Conservation (phyloP, 208 protist species). For the Wallacemonas sp. region DNA sequence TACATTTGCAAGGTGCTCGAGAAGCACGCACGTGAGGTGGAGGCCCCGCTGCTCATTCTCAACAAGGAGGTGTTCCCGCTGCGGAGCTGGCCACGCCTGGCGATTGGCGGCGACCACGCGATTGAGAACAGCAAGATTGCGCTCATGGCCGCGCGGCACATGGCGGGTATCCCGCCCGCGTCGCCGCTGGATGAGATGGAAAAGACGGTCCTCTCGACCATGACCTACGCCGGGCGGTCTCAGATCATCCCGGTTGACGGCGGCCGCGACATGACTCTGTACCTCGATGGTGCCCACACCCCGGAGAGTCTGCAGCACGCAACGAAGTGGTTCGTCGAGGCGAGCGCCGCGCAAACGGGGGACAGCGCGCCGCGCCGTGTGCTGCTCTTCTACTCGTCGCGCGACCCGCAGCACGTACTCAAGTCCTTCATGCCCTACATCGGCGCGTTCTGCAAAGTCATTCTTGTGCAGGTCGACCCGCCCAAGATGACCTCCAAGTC, state of each 20-base stretch:
- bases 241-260: constrained; percentile 58
- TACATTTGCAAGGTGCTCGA: constrained; percentile 62
- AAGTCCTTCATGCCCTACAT: constrained; percentile 79
- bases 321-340: constrained; percentile 78
- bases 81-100: constrained; percentile 61
- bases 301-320: constrained; percentile 71
- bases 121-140: constrained; percentile 87
- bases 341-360: constrained; percentile 40
- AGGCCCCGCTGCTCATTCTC: constrained; percentile 60
- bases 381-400: constrained; percentile 79
- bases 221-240: constrained; percentile 78
- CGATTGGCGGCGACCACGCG: constrained; percentile 74
- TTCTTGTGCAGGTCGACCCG: constrained; percentile 56
- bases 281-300: constrained; percentile 91
- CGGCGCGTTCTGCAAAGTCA: constrained; percentile 59
- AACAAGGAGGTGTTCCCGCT: constrained; percentile 69
- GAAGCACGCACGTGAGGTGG: constrained; percentile 30
- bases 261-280: constrained; percentile 51
- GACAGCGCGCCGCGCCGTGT: constrained; percentile 54
- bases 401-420: constrained; percentile 61
- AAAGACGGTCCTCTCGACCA: constrained; percentile 48
- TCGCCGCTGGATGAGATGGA: constrained; percentile 67
- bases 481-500: constrained; percentile 42
- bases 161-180: constrained; percentile 56
- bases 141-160: constrained; percentile 65